Conservation (phyloP, 805 yeast genomes). For the Grigorovia transvaalensis region DNA sequence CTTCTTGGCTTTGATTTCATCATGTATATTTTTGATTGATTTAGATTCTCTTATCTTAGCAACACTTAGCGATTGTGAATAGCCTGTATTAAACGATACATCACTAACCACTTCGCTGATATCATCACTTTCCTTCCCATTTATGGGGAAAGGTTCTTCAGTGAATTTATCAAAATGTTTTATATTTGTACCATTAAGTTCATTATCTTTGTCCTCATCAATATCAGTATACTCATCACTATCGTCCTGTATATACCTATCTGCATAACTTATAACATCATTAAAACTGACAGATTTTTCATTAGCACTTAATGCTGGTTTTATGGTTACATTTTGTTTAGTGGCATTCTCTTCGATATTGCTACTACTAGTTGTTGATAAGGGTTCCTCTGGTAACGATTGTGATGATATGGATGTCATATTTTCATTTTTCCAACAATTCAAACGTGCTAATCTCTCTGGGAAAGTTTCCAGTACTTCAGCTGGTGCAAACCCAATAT, state of each 20-base stretch:
- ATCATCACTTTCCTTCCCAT: slow-evolving; percentile 7
- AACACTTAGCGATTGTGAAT: slow-evolving; percentile 20
- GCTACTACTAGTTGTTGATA: slow-evolving; percentile 2
- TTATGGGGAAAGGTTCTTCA: slow-evolving; percentile 27
- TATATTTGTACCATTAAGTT: slow-evolving; percentile 6
- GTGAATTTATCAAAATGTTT: slow-evolving; percentile 28
- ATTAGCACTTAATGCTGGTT: slow-evolving; percentile 6
- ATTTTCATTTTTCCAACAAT: slow-evolving; percentile 86
- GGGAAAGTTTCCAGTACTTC: slow-evolving; percentile 86
- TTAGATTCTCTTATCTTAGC: slow-evolving; percentile 14
- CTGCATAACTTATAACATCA: slow-evolving; percentile 27
- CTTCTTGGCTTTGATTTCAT: neutral
- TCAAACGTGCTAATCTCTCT: slow-evolving; percentile 83
- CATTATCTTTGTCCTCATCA: neutral
- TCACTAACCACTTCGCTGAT: slow-evolving; percentile 26
- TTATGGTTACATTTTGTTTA: neutral
- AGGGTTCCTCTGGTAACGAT: slow-evolving; percentile 5
- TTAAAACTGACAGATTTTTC: slow-evolving; percentile 28
- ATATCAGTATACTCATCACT: slow-evolving; percentile 16
- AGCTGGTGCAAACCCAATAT: slow-evolving; percentile 93
- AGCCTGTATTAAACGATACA: slow-evolving; percentile 25
- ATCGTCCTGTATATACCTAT: slow-evolving; percentile 20
- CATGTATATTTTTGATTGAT: slow-evolving; percentile 5
- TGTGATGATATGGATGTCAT: slow-evolving; percentile 15
- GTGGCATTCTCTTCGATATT: slow-evolving; percentile 2